These are phyloP conservation scores for Pholiota adiposa DNA, from an alignment of 1,284 basidiomycete species.

Conservation along the genomic window DNA sequence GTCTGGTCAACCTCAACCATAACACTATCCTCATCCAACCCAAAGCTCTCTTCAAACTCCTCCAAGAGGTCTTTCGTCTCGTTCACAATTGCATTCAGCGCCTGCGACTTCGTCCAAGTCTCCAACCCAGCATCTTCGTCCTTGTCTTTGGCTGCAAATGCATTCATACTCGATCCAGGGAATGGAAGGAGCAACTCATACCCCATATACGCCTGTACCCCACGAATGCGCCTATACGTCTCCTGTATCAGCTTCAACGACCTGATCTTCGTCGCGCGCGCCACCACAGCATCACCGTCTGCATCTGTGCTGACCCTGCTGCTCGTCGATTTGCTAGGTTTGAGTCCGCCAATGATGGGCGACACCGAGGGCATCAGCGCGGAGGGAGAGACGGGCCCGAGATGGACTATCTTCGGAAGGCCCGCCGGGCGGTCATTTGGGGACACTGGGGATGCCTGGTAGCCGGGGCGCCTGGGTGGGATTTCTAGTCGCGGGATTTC, in stretches of 20 bases:
- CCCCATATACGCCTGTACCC: constrained; percentile 65
- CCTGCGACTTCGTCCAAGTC: constrained; percentile 60
- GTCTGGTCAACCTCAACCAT: constrained; percentile 31
- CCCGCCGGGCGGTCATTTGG: constrained; percentile 28
- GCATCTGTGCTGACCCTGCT: constrained; percentile 3
- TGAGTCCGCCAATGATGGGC: constrained; percentile 30
- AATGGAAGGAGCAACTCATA: constrained; percentile 58
- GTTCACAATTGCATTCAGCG: constrained; percentile 51
- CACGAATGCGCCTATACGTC: constrained; percentile 63
- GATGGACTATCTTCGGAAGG: constrained; percentile 61
- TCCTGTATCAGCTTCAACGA: constrained; percentile 52
- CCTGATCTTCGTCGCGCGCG: constrained; percentile 46
- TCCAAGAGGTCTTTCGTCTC: constrained; percentile 61
- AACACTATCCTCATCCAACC: constrained; percentile 31
- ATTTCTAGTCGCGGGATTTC: constrained; percentile 28
- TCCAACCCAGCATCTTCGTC: constrained; percentile 38
- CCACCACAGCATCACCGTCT: constrained; percentile 21
- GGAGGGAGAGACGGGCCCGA: constrained; percentile 57
- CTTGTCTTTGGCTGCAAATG: constrained; percentile 23
- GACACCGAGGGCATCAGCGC: constrained; percentile 38
- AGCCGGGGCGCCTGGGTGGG: constrained; percentile 31
- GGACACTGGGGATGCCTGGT: constrained; percentile 32
- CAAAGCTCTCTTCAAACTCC: constrained; percentile 54
- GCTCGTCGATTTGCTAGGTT: not conserved
- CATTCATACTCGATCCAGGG: constrained; percentile 26